Conservation (phyloP, 2,329 filamentous ascomycete species). For the Zasmidium cellare region DNA sequence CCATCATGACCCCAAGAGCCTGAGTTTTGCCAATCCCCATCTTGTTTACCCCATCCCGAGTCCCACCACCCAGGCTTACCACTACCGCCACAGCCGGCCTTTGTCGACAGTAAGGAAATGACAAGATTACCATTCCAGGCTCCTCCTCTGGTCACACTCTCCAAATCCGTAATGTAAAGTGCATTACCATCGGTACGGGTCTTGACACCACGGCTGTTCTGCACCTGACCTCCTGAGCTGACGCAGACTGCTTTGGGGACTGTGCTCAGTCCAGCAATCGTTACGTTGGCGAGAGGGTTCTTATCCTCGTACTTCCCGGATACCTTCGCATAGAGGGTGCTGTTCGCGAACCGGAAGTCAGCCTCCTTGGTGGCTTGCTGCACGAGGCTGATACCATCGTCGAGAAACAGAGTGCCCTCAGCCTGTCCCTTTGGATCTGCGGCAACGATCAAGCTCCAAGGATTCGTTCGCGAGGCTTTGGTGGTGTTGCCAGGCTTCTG, state of each 20-base stretch:
- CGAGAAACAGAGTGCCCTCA: slow-evolving; percentile 43
- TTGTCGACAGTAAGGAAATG: background rate
- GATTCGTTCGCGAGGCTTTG: slow-evolving; percentile 16
- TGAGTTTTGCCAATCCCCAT: too few relatives aligned
- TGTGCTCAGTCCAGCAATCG: slow-evolving; percentile 25
- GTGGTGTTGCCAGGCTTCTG: slow-evolving; percentile 25
- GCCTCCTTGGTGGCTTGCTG: slow-evolving; percentile 58
- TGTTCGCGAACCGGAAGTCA: slow-evolving; percentile 22
- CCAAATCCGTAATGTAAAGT: slow-evolving; percentile 19
- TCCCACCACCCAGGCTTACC: background rate
- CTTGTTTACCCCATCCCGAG: too few relatives aligned
- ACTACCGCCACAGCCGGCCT: background rate
- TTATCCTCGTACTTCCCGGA: slow-evolving; percentile 23
- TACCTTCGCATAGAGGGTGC: slow-evolving; percentile 21
- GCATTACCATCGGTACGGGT: slow-evolving; percentile 11
- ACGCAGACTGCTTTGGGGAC: slow-evolving; percentile 9
- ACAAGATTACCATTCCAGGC: slow-evolving; percentile 18
- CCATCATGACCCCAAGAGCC: too few relatives aligned
- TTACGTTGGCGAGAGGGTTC: slow-evolving; percentile 30
- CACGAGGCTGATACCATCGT: slow-evolving; percentile 67
- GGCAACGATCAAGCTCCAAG: slow-evolving; percentile 21
- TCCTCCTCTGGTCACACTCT: slow-evolving; percentile 15
- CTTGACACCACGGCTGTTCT: slow-evolving; percentile 6
- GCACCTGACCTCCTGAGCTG: slow-evolving; percentile 2
- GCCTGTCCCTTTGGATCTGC: slow-evolving; percentile 8